Evolutionary conservation across 2,329 filamentous ascomycete species (phyloP).

Genomic region (Trichoderma brevicompactum): DNA sequence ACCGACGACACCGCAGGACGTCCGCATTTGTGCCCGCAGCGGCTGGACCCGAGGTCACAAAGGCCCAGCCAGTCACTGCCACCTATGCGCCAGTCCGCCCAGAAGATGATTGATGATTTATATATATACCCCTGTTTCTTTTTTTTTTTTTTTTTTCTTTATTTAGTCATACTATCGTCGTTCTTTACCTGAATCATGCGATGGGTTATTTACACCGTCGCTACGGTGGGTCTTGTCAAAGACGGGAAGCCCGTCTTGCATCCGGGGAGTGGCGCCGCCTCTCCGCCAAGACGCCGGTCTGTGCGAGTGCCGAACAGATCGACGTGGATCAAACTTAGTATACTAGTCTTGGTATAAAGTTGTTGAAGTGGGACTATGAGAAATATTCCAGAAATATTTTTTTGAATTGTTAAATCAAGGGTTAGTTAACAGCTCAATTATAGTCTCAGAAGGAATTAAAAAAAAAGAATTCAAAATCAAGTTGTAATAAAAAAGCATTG

Average conservation of each 20-base stretch:
- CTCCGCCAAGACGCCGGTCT: not conserved
- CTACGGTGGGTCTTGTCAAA: conserved; percentile 1
- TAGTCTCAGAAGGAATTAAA: not conserved
- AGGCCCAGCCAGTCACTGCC: conserved; percentile 2
- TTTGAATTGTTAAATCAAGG: not conserved
- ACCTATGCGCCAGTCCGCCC: conserved; percentile 9
- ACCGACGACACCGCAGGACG: conserved; percentile 6
- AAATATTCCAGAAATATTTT: not conserved
- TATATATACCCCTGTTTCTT: not conserved
- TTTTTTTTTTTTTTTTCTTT: not conserved
- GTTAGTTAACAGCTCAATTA: not conserved
- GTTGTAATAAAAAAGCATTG: not conserved
- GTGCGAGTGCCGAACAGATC: not conserved
- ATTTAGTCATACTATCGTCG: not conserved
- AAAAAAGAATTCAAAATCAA: not conserved
- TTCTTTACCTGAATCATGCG: not conserved
- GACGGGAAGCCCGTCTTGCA: not conserved
- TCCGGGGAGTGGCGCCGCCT: not conserved
- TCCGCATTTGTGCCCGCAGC: not conserved
- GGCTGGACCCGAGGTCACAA: not conserved
- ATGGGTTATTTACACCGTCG: not conserved
- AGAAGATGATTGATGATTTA: conserved; percentile 4
- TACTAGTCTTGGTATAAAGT: not conserved
- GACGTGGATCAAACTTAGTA: not conserved
- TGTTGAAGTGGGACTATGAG: not conserved